Percentiles rank a stretch among this genome's conserved stretches.
These are phyloP conservation scores for Fusarium neocosmosporiellum DNA, from an alignment of 2,329 filamentous ascomycete species.

Conservation along the genomic window DNA sequence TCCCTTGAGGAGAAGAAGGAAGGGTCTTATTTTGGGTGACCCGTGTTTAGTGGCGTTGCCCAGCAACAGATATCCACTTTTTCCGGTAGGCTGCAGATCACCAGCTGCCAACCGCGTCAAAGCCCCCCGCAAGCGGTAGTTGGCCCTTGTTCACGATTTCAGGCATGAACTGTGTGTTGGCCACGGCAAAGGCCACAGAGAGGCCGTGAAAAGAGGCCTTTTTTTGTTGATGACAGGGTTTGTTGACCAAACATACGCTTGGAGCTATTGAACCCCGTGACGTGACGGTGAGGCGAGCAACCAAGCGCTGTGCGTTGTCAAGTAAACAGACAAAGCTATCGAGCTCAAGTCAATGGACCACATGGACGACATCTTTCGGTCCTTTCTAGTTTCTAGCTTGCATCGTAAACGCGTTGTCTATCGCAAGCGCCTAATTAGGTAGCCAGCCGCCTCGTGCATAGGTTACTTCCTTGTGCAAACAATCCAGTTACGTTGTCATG, in stretches of 20 bases:
- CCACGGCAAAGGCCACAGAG: not conserved
- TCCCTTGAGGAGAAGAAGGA: slow-evolving; percentile 17
- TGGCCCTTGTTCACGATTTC: not conserved
- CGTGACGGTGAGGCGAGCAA: not conserved
- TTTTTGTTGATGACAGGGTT: not conserved
- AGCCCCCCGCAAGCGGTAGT: not conserved
- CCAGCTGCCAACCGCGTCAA: slow-evolving; percentile 23
- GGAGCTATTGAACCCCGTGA: not conserved
- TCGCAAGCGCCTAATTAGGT: not conserved
- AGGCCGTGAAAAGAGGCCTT: not conserved
- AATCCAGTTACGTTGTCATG: not conserved
- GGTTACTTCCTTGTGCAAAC: not conserved
- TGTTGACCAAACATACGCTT: not conserved
- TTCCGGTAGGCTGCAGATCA: slow-evolving; percentile 34
- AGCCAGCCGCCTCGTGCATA: not conserved
- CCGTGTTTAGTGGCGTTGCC: slow-evolving; percentile 44
- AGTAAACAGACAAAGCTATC: not conserved
- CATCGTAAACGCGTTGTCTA: not conserved
- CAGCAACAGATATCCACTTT: slow-evolving; percentile 36
- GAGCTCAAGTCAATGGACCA: too few relatives aligned
- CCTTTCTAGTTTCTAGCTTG: not conserved
- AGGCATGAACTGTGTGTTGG: not conserved
- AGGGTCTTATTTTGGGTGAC: slow-evolving; percentile 33
- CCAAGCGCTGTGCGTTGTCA: not conserved
- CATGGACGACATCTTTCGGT: not conserved